Evolutionary conservation across 305 asterid genomes (phyloP).

Genomic region (Solanum aculeatissimum): DNA sequence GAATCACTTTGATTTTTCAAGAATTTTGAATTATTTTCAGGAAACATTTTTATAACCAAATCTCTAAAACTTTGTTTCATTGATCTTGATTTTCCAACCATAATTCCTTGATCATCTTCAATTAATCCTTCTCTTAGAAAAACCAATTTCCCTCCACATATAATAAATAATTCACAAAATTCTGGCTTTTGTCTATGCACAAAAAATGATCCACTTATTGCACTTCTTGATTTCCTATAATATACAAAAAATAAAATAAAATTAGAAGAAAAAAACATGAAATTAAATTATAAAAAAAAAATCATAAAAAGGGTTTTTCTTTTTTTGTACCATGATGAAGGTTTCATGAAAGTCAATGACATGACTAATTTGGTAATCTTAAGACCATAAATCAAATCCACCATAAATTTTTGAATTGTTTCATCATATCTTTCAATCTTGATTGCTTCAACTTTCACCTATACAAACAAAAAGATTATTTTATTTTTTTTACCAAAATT

Average conservation of each 20-base stretch:
- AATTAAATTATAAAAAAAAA: neutral
- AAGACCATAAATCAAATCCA: conserved; percentile 29
- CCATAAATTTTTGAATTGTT: conserved; percentile 30
- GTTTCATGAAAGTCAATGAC: conserved; percentile 42
- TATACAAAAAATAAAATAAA: neutral
- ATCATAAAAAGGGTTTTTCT: neutral
- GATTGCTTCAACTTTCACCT: conserved; percentile 47
- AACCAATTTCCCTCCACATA: conserved; percentile 41
- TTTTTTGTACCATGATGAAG: conserved; percentile 33
- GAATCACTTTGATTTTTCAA: conserved; percentile 8
- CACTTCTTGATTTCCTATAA: conserved; percentile 51
- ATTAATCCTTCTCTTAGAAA: conserved; percentile 34
- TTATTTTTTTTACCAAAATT: neutral
- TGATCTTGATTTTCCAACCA: conserved; percentile 28
- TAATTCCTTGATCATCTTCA: conserved; percentile 33
- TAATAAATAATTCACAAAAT: conserved; percentile 39
- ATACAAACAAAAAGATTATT: neutral
- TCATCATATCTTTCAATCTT: conserved; percentile 36
- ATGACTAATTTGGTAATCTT: conserved; percentile 44
- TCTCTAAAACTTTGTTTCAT: conserved; percentile 29
- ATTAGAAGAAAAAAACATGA: no score
- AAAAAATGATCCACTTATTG: conserved; percentile 35
- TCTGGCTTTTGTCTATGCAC: conserved; percentile 49
- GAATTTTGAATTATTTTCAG: conserved; percentile 10
- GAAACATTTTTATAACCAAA: conserved; percentile 39